Evolutionary conservation across 1,284 basidiomycete species (phyloP), one percentile per base, ranked within the genome.

Genomic region (Ceratobasidium papillatum): DNA sequence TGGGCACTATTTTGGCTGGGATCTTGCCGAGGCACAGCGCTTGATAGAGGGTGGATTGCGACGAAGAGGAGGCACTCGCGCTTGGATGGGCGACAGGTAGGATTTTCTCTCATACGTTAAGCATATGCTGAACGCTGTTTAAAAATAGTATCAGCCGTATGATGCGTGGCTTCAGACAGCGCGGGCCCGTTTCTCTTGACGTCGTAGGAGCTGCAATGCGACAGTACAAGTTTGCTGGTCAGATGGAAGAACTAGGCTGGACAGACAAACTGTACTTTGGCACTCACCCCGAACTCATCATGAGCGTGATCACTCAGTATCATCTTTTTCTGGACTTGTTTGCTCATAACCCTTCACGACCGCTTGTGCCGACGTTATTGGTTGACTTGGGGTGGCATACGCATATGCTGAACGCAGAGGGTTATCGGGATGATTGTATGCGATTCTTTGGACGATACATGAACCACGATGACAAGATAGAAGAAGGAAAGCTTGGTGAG

Each of bases 381-480:
- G 75, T 77, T 14, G 76, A 77, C 47, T 47, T 77, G 14, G 75
- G 52, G 19, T 77, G 76, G 76, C 75, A 76, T 45, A 77, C 76
- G n/a, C 76, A 77, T 58, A 75, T 76, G 69, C 66, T 77, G 19
- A 64, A 45, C 47, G 76, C 52, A 9, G 54, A 66, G 38, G 25
- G 30, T 22, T 77, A 77, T 43, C 36, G 63, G 2, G 47, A 34
- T 7, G 76, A 75, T 12, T 63, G 34, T n/a, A 54, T 45, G 65
- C 19, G 41, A 41, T 62, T 64, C 34, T 47, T 77, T 36, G 74
- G 76, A 34, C 22, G 64, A 19, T 58, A 61, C 30, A 25, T 77
- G 43, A 74, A 77, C 38, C 76, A 77, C 47, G 75, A 76, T 19
- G 75, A 76, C 27, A 74, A 74, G 59, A 73, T 76, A 9, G 72